Conservation (phyloP, 2,329 filamentous ascomycete species). For the Aspergillus flavus region DNA sequence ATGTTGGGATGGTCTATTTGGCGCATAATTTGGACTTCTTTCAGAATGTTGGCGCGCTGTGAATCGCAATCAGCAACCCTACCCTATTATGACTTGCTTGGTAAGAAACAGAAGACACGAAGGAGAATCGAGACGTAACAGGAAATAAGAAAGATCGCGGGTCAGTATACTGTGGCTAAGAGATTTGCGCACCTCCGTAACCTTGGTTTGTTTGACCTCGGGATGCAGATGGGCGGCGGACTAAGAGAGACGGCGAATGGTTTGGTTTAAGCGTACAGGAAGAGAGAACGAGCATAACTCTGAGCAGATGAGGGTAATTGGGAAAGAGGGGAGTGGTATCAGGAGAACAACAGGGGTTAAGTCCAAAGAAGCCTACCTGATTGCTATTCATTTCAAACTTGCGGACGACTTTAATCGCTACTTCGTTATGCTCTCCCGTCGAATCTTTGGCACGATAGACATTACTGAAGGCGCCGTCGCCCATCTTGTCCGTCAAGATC, state of each 20-base stretch:
- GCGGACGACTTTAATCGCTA: conserved; percentile 97
- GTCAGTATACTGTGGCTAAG: conserved; percentile 1
- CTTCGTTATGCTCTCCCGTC: conserved; percentile 72
- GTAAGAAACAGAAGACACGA: conserved; percentile 15
- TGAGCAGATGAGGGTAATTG: not conserved
- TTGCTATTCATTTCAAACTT: conserved; percentile 99
- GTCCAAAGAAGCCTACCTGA: conserved; percentile 71
- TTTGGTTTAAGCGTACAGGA: conserved; percentile 19
- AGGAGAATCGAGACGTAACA: conserved; percentile 26
- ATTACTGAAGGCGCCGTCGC: conserved; percentile 97
- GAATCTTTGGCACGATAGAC: conserved; percentile 87
- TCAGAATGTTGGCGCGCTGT: conserved; percentile 94
- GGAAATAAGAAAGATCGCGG: not conserved
- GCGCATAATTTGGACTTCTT: conserved; percentile 99
- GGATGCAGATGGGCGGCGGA: conserved; percentile 91
- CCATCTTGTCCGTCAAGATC: conserved; percentile 93
- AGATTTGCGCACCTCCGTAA: conserved; percentile 83
- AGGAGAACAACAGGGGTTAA: conserved; percentile 26
- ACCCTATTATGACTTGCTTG: not conserved
- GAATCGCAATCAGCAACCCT: conserved; percentile 31
- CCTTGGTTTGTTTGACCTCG: conserved; percentile 93
- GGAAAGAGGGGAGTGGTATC: conserved; percentile 7
- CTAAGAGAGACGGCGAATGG: conserved; percentile 58
- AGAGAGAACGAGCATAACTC: conserved; percentile 3
- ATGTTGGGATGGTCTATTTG: conserved; percentile 96